These are phyloP conservation scores for Exophiala oligosperma DNA, from an alignment of 2,329 filamentous ascomycete genomes.

Conservation along the genomic window DNA sequence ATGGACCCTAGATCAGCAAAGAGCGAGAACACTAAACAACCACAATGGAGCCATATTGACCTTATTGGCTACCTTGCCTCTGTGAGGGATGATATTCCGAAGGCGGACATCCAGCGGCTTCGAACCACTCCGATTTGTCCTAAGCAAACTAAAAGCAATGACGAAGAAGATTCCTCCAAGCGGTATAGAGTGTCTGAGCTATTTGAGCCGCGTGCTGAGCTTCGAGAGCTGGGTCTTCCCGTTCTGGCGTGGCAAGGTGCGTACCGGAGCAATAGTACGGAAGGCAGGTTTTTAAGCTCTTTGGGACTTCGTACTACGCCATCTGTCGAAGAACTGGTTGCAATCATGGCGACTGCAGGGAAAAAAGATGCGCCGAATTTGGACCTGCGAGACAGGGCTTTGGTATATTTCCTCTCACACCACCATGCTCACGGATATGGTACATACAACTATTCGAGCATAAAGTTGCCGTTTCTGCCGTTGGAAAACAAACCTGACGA, in stretches of 20 bases:
- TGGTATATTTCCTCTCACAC: conserved; percentile 80
- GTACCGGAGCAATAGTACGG: conserved; percentile 64
- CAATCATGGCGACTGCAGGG: conserved; percentile 69
- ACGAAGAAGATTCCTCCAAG: conserved; percentile 51
- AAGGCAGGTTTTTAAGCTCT: conserved; percentile 70
- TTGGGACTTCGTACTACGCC: conserved; percentile 76
- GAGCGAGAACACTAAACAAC: conserved; percentile 15
- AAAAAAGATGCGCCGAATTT: conserved; percentile 47
- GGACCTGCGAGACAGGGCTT: conserved; percentile 64
- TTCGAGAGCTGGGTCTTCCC: conserved; percentile 70
- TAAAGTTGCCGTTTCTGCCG: conserved; percentile 66
- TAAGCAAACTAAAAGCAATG: conserved; percentile 62
- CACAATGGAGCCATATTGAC: conserved; percentile 88
- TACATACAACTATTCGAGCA: conserved; percentile 58
- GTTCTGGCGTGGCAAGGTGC: conserved; percentile 80
- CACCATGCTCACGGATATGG: conserved; percentile 76
- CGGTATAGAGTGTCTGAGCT: conserved; percentile 74
- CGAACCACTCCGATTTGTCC: conserved; percentile 79
- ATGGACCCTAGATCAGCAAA: conserved; percentile 46
- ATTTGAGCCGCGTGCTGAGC: conserved; percentile 72
- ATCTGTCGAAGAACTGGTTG: conserved; percentile 69
- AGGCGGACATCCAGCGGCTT: conserved; percentile 75
- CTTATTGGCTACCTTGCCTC: conserved; percentile 92
- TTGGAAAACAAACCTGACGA: conserved; percentile 61
- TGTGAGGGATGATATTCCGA: conserved; percentile 83